Evolutionary conservation across 306 rosid genomes (phyloP).

Genomic region (Vigna hirtella): DNA sequence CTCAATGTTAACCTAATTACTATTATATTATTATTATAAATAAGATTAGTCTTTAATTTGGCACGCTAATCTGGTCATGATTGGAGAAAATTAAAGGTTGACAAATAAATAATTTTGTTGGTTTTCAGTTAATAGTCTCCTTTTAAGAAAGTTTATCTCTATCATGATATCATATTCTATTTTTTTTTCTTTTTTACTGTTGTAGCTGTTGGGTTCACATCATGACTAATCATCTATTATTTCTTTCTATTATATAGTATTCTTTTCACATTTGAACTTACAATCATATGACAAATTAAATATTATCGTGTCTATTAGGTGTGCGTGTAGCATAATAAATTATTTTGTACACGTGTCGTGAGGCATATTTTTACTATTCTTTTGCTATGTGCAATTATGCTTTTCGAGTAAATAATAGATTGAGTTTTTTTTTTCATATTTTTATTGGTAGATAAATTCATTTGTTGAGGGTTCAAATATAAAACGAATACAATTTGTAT

Average conservation of each 20-base stretch:
- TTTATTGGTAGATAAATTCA: neutral
- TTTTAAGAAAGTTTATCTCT: neutral
- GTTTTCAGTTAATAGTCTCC: neutral
- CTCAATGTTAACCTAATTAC: no score
- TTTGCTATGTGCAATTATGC: neutral
- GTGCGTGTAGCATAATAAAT: neutral
- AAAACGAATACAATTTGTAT: neutral
- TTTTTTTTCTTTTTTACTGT: neutral
- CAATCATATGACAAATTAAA: conserved; percentile 15
- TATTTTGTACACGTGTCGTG: conserved; percentile 25
- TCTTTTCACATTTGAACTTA: conserved; percentile 40
- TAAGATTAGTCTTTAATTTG: no score
- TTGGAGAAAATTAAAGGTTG: no score
- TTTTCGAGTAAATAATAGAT: neutral
- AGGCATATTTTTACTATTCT: conserved; percentile 5
- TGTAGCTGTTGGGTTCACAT: conserved; percentile 28
- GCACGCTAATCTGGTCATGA: no score
- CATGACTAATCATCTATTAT: neutral
- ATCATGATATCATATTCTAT: neutral
- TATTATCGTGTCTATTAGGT: conserved; percentile 5
- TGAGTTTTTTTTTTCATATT: neutral
- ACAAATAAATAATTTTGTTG: neutral
- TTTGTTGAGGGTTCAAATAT: neutral
- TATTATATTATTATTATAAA: no score
- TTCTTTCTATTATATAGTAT: neutral